Evolutionary conservation across 257 asterid species (phyloP).

Genomic region (Capsicum chinense): DNA sequence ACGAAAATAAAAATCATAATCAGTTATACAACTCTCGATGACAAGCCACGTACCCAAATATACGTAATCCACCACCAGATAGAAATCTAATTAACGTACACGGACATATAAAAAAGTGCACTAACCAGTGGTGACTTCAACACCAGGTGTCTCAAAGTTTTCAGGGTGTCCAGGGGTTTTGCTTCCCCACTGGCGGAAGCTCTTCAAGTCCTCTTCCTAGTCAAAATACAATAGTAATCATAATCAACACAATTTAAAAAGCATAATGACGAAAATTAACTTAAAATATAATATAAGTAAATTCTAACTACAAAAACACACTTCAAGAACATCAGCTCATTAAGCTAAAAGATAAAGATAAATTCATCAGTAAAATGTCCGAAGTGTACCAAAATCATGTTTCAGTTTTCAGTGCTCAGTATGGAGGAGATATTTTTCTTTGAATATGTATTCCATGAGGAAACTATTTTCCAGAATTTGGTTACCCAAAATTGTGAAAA

Average conservation of each 20-base stretch:
- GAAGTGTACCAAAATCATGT: neutral
- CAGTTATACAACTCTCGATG: conserved; percentile 11
- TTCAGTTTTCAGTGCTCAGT: neutral
- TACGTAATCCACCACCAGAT: neutral
- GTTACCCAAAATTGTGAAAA: neutral
- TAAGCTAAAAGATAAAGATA: neutral
- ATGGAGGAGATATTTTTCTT: neutral
- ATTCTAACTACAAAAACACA: neutral
- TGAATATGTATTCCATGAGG: neutral
- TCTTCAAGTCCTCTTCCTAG: conserved; percentile 84
- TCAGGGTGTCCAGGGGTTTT: conserved; percentile 90
- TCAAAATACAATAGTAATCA: neutral
- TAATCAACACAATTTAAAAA: conserved; percentile 29
- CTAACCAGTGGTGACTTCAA: conserved; percentile 92
- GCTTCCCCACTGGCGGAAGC: conserved; percentile 90
- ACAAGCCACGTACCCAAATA: conserved; percentile 22
- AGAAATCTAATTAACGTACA: neutral
- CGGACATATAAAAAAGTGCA: neutral
- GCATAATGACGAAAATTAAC: neutral
- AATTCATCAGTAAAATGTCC: neutral
- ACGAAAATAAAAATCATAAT: conserved; percentile 32
- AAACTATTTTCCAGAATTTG: neutral
- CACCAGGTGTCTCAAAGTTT: conserved; percentile 89
- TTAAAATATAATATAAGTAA: conserved; percentile 31
- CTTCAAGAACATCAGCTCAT: neutral